Conservation (phyloP, 441 rosid genomes). For the Mallotus repandus region DNA sequence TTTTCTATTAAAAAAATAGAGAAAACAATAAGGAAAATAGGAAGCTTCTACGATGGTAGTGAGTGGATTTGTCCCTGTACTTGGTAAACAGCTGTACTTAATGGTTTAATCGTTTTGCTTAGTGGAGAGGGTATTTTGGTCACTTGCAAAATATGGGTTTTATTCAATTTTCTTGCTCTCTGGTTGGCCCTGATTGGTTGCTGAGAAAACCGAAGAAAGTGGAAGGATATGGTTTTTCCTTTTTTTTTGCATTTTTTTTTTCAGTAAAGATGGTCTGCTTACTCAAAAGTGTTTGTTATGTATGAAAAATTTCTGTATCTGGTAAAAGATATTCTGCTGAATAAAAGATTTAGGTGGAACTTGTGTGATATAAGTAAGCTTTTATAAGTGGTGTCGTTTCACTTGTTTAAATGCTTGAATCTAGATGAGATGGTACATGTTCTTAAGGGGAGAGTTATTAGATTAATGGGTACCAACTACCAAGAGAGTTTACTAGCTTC, state of each 20-base stretch:
- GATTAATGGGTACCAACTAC: not conserved
- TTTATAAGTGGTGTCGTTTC: not conserved
- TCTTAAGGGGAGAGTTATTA: not conserved
- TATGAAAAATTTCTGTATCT: not conserved
- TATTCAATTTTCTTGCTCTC: not conserved
- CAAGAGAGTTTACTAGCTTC: not conserved
- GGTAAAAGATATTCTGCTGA: not conserved
- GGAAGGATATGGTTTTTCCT: not conserved
- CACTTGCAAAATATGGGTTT: slow-evolving; percentile 10
- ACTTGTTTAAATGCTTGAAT: not conserved
- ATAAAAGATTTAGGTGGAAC: not conserved
- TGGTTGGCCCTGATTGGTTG: slow-evolving; percentile 16
- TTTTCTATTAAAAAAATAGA: too few relatives aligned
- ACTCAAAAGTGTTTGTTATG: not conserved
- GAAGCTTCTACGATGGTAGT: slow-evolving; percentile 18
- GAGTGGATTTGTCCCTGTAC: not conserved
- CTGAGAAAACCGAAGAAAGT: slow-evolving; percentile 6
- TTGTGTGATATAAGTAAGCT: not conserved
- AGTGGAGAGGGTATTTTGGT: slow-evolving; percentile 19
- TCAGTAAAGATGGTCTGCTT: not conserved
- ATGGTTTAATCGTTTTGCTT: slow-evolving; percentile 6
- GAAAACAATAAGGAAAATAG: not conserved
- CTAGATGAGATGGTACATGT: too few relatives aligned
- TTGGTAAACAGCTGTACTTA: slow-evolving; percentile 21
- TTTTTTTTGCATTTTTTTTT: not conserved